Evolutionary conservation across 345 rosid species (phyloP).

Genomic region (Aquilaria yunnanensis): DNA sequence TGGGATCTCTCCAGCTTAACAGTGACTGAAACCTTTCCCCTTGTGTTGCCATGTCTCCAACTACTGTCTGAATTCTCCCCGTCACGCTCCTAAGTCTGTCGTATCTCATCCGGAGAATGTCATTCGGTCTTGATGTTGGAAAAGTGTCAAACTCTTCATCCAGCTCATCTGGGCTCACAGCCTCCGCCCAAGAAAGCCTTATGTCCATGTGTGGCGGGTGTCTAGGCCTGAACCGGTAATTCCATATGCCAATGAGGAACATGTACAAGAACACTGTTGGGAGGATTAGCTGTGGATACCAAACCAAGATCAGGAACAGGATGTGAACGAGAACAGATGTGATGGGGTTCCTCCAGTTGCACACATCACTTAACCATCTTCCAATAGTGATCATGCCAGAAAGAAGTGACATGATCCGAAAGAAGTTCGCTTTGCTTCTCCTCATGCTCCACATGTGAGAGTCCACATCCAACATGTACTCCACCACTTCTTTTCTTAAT

Average conservation of each 20-base stretch:
- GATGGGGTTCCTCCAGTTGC: constrained; percentile 63
- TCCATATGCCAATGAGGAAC: constrained; percentile 77
- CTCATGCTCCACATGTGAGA: constrained; percentile 92
- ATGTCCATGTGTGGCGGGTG: constrained; percentile 77
- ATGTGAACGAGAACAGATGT: constrained; percentile 61
- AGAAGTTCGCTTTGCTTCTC: constrained; percentile 87
- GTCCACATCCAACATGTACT: constrained; percentile 85
- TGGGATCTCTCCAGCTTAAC: constrained; percentile 75
- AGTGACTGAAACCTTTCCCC: constrained; percentile 79
- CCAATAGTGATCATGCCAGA: constrained; percentile 40
- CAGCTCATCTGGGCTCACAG: constrained; percentile 62
- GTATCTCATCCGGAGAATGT: constrained; percentile 61
- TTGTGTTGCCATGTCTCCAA: constrained; percentile 77
- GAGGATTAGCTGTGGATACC: constrained; percentile 68
- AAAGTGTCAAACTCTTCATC: constrained; percentile 85
- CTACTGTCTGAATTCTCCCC: constrained; percentile 73
- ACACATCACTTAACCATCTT: constrained; percentile 56
- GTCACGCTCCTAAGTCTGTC: constrained; percentile 74
- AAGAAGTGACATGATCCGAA: constrained; percentile 61
- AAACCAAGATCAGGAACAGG: constrained; percentile 56
- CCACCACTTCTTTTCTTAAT: constrained; percentile 74
- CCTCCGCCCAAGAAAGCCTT: constrained; percentile 76
- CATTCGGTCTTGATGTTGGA: constrained; percentile 52
- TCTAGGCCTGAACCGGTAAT: constrained; percentile 59
- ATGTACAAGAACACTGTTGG: constrained; percentile 70